phyloP scores from a whole-genome alignment of 306 rosid genomes.

The Begonia fuchsioides region DNA sequence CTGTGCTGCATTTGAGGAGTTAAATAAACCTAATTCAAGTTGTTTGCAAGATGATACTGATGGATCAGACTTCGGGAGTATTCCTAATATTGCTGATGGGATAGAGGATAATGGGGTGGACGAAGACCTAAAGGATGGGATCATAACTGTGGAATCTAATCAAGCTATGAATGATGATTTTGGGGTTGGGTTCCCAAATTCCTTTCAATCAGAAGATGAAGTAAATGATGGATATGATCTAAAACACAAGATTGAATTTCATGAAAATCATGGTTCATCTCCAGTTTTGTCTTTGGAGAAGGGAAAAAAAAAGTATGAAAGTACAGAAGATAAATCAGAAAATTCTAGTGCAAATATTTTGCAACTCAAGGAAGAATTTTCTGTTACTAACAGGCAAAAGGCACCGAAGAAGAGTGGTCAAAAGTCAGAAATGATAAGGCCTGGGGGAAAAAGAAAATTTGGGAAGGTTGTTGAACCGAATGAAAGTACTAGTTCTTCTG shows the following conservation, averaged over 20 bases:
- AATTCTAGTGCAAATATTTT: conserved; percentile 15
- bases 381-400: conserved; percentile 21
- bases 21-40: conserved; percentile 42
- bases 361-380: not conserved
- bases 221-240: conserved; percentile 26
- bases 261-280: conserved; percentile 33
- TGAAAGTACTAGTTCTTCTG: conserved; percentile 24
- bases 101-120: conserved; percentile 22
- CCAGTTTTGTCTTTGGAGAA: conserved; percentile 33
- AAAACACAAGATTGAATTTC: conserved; percentile 23
- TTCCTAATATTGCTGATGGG: conserved; percentile 46
- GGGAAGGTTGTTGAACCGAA: conserved; percentile 30
- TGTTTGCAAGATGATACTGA: conserved; percentile 47
- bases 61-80: conserved; percentile 43
- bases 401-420: conserved; percentile 27
- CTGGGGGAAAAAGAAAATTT: conserved; percentile 31
- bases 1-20: conserved; percentile 71
- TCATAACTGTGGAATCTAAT: conserved; percentile 24
- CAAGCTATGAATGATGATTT: conserved; percentile 18
- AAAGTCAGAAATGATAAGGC: conserved; percentile 34
- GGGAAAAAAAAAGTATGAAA: conserved; percentile 17
- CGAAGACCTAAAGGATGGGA: conserved; percentile 32
- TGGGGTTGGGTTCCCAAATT: conserved; percentile 33
- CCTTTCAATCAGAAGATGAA: conserved; percentile 37
- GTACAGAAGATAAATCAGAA: conserved; percentile 23